Evolutionary conservation across 2,329 filamentous ascomycete species (phyloP), one percentile per base, ranked within the genome.

Genomic region (Neonectria sp.): DNA sequence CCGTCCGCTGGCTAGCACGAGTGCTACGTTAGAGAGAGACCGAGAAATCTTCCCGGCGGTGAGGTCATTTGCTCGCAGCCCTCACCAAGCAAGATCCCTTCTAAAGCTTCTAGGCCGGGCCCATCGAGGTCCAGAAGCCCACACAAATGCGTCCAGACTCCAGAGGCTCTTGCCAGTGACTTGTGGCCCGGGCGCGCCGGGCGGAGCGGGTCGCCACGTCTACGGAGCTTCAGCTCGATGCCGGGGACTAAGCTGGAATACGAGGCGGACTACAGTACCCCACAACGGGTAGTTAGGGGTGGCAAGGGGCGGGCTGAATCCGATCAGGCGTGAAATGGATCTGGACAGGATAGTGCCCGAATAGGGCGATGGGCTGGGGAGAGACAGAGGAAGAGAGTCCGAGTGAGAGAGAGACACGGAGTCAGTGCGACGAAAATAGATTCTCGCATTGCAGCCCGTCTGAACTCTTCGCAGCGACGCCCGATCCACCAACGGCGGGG

Each of bases 251-350:
- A 45, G 48, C 58, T 56, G 58, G 60, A 74, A 75, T 75, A 74
- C 71, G 72, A 73, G 72, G 60, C 64, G 56, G 45, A 31, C 61
- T 33, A 33, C 31, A 33, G 31, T 59, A 61, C 72, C 72, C 72
- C 72, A 73, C 71, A 74, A 63, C 53, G 55, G 21, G 17, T n/a
- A 43, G 12, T n/a, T 13, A 33, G 45, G 33, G 24, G 45, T 57
- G 56, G 48, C 43, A 25, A 31, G 53, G 27, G 46, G 35, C 35
- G 27, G 46, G 45, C 45, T 21, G 24, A 8, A 21, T 15, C 46
- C 31, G 40, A 49, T 35, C 46, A 58, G 48, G 35, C 46, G 46
- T 46, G 37, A 13, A 59, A 40, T 27, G 27, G 37, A 55, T 33
- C 55, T 57, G 53, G 55, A 21, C 43, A n/a, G 33, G 49, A 6